These are phyloP conservation scores for Plenodomus tracheiphilus DNA, from an alignment of 2,329 filamentous ascomycete genomes.

Conservation along the genomic window DNA sequence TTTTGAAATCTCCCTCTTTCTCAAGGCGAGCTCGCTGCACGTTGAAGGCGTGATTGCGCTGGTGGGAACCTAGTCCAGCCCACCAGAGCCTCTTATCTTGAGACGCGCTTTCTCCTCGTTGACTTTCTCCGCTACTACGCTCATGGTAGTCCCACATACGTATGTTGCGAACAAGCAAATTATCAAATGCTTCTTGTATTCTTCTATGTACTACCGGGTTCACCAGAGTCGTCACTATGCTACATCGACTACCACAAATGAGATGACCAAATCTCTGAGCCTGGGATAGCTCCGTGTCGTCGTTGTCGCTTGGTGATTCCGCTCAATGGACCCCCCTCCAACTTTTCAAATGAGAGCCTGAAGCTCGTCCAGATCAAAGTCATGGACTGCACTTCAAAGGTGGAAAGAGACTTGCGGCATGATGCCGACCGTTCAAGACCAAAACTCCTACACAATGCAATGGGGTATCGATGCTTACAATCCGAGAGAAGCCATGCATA, in stretches of 20 bases:
- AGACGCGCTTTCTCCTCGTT: no score
- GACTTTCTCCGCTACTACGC: no score
- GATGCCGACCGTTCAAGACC: neutral
- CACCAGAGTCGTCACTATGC: no score
- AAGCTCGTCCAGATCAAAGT: no score
- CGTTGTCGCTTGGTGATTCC: neutral
- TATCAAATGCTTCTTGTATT: no score
- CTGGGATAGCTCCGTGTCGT: neutral
- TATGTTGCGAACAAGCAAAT: no score
- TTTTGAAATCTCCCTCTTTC: neutral
- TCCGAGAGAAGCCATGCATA: conserved; percentile 9
- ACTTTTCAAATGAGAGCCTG: no score
- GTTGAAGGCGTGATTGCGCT: neutral
- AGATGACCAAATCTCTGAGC: conserved; percentile 5
- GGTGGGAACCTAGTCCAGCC: no score
- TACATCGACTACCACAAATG: neutral
- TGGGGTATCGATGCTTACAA: conserved; percentile 32
- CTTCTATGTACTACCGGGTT: no score
- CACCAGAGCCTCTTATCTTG: no score
- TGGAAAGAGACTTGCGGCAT: neutral
- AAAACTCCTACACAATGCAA: conserved; percentile 21
- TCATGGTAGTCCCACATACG: no score
- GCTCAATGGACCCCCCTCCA: neutral
- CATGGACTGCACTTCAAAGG: no score
- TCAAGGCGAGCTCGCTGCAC: neutral